phyloP scores from a whole-genome alignment of 2,329 filamentous ascomycete genomes.

The Penicillium hesseltinei region DNA sequence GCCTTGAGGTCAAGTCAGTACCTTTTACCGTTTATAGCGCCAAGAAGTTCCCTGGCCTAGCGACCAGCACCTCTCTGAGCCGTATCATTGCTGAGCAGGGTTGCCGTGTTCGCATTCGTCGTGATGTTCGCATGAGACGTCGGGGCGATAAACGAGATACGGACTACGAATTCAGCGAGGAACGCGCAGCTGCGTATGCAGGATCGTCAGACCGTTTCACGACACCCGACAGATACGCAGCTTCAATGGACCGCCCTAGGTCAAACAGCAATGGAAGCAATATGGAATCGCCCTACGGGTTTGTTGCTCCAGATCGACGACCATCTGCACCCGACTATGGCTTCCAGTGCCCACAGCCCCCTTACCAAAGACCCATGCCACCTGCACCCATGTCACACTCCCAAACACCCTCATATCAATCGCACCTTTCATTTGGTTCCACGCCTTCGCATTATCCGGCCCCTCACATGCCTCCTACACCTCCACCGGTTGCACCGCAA shows the following conservation, averaged over 20 bases:
- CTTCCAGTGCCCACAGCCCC: conserved; percentile 29
- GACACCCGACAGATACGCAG: conserved; percentile 51
- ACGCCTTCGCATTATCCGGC: conserved; percentile 44
- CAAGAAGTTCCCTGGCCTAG: conserved; percentile 95
- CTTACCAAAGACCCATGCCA: conserved; percentile 36
- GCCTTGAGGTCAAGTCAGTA: conserved; percentile 83
- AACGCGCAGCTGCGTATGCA: conserved; percentile 44
- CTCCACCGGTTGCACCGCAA: conserved; percentile 38
- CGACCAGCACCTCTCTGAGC: conserved; percentile 84
- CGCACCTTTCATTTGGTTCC: conserved; percentile 45
- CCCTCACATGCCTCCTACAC: conserved; percentile 43
- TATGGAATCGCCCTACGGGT: conserved; percentile 47
- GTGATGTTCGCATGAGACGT: conserved; percentile 88
- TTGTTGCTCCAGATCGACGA: conserved; percentile 45
- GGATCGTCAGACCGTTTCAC: conserved; percentile 48
- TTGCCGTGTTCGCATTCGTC: conserved; percentile 90
- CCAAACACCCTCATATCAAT: conserved; percentile 39
- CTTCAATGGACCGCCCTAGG: conserved; percentile 54
- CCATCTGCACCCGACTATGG: conserved; percentile 51
- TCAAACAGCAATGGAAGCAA: conserved; percentile 60
- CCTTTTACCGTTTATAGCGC: conserved; percentile 91
- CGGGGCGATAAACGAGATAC: conserved; percentile 68
- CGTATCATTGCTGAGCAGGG: conserved; percentile 93
- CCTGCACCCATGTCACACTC: conserved; percentile 41
- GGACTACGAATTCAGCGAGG: conserved; percentile 66